Base-by-base conservation (phyloP, 2,329 filamentous ascomycete species). In the Exophiala sp. region DNA sequence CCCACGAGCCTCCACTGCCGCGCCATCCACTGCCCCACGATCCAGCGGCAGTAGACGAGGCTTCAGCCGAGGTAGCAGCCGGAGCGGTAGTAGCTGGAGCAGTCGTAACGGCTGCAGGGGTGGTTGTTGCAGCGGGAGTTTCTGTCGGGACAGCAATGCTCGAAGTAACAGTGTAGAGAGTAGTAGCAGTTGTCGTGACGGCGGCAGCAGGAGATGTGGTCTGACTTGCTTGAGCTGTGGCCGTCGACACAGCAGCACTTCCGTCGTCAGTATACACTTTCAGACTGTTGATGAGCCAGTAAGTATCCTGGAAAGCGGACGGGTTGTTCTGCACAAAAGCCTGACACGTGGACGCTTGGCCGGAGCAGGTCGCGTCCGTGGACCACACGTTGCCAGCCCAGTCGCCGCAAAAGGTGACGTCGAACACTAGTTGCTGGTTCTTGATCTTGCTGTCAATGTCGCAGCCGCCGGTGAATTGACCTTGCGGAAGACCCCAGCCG, bases 331-430 rank as follows among this genome's bases (percentile, higher is more conserved):
- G 74, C 22, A 95, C 89, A 65, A 81, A 95, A 19, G 80, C 79
- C 22, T 82, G 66, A 72, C 90, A 95, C 1, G 81, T 82, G 30
- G 68, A 57, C 0, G 80, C 85, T 58, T 80, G 72, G 32, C 75
- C 67, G 1, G 75, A 68, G 66, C 86, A 90, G 35, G 77, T 75
- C 5, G 69, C 53, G 53, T 82, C 75, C 23, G 66, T 63, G 43
- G 63, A 62, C 83, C 85, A 95, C 32, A 82, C 80, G 38, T 71
- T 65, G 23, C 87, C 87, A 5, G 89, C 89, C 89, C 89, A 95
- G 63, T 85, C 80, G n/a, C 90, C 90, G 68, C 90, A 96, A 66
- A 95, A 88, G 5, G 85, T 86, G 1, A 83, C 91, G 69, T 93
- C 81, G 67, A 93, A 83, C 56, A 91, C 78, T 54, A 96, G 81